Evolutionary conservation across 108 stramenopile species (phyloP).

Genomic region (Conticribra weissflogii): DNA sequence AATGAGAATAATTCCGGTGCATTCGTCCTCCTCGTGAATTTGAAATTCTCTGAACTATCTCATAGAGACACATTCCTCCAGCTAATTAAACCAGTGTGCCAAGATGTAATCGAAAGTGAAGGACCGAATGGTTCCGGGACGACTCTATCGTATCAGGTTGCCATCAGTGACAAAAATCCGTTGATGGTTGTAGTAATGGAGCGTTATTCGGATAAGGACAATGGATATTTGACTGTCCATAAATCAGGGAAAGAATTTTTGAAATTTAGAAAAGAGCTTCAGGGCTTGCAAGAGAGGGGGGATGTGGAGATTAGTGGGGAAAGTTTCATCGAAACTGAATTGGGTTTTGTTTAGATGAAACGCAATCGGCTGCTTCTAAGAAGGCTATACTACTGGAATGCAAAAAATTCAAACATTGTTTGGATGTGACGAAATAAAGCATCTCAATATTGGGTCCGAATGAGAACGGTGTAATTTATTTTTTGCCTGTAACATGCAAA

Average conservation of each 20-base stretch:
- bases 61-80: constrained; percentile 30
- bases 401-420: too few relatives aligned
- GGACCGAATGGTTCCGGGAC: constrained; percentile 10
- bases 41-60: constrained; percentile 23
- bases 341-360: constrained; percentile 46
- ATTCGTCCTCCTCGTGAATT: constrained; percentile 39
- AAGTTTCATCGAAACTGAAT: constrained; percentile 54
- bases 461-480: too few relatives aligned
- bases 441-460: too few relatives aligned
- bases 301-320: constrained; percentile 58
- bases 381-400: too few relatives aligned
- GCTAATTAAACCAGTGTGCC: constrained; percentile 28
- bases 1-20: constrained; percentile 3
- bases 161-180: constrained; percentile 61
- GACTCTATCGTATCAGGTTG: constrained; percentile 68
- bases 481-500: too few relatives aligned
- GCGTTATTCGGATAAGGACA: constrained; percentile 71
- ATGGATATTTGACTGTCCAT: constrained; percentile 62
- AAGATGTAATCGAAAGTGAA: constrained; percentile 26
- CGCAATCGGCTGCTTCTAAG: too few relatives aligned
- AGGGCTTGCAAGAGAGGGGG: constrained; percentile 59
- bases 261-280: constrained; percentile 63
- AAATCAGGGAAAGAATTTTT: constrained; percentile 53
- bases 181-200: constrained; percentile 62
- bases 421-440: too few relatives aligned